These are phyloP conservation scores for Myriosclerotinia scirpicola DNA, from an alignment of 2,329 filamentous ascomycete genomes.

Conservation along the genomic window DNA sequence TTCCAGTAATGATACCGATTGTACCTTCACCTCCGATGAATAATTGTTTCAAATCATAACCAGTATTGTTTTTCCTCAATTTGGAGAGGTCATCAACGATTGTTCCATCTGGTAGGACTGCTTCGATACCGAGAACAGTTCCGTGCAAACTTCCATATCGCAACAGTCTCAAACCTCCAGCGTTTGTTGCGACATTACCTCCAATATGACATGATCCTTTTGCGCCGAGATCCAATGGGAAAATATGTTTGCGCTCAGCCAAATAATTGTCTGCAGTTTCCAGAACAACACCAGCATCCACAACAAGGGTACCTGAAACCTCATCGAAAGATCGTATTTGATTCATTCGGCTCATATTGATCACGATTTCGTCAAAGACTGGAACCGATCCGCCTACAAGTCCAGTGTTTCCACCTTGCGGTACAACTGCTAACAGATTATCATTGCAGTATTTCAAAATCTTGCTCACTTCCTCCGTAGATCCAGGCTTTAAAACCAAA, in stretches of 20 bases:
- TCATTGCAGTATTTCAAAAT: conserved; percentile 95
- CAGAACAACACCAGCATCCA: conserved; percentile 86
- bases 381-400: conserved; percentile 94
- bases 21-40: conserved; percentile 97
- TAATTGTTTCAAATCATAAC: conserved; percentile 94
- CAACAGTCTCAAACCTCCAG: conserved; percentile 83
- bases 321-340: conserved; percentile 88
- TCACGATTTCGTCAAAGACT: conserved; percentile 96
- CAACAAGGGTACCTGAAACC: conserved; percentile 85
- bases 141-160: conserved; percentile 95
- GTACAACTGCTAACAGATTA: conserved; percentile 86
- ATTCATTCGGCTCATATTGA: conserved; percentile 90
- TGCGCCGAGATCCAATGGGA: conserved; percentile 94
- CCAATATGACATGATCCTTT: conserved; percentile 97
- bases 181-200: conserved; percentile 94
- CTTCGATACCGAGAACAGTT: conserved; percentile 87
- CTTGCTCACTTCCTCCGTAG: conserved; percentile 84
- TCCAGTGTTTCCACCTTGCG: conserved; percentile 95
- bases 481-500: conserved; percentile 81
- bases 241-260: conserved; percentile 80
- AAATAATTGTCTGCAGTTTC: conserved; percentile 86
- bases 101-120: conserved; percentile 89
- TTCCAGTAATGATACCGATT: conserved; percentile 86
- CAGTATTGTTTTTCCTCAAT: conserved; percentile 97
- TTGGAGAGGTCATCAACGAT: conserved; percentile 85